Conservation (phyloP, 2,329 filamentous ascomycete species). For the Fusarium duplospermum region DNA sequence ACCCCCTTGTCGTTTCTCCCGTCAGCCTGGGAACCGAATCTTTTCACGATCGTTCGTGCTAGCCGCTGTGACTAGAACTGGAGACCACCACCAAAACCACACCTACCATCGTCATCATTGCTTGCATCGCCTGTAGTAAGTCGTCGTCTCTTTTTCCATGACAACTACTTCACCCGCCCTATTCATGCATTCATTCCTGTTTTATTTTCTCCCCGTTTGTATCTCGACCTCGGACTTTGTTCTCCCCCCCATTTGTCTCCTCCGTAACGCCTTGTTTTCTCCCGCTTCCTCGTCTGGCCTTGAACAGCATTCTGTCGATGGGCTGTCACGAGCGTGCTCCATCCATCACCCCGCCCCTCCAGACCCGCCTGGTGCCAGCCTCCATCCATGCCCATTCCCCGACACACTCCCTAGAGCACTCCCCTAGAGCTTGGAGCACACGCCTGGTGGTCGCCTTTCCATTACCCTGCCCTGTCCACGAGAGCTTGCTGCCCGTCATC, state of each 20-base stretch:
- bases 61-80: conserved; percentile 38
- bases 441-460: conserved; percentile 29
- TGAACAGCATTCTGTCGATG: conserved; percentile 39
- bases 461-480: conserved; percentile 16
- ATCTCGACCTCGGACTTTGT: neutral
- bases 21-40: conserved; percentile 24
- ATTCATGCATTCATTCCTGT: neutral
- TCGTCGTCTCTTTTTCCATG: conserved; percentile 8
- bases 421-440: conserved; percentile 38
- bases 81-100: conserved; percentile 32
- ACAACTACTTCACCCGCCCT: conserved; percentile 8
- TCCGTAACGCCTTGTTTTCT: conserved; percentile 16
- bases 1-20: conserved; percentile 30
- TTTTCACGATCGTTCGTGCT: conserved; percentile 41
- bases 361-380: conserved; percentile 47
- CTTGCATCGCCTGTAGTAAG: conserved; percentile 33
- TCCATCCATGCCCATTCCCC: conserved; percentile 34
- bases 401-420: conserved; percentile 38
- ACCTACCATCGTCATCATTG: conserved; percentile 40
- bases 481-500: conserved; percentile 26
- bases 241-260: neutral
- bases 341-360: conserved; percentile 47
- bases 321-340: conserved; percentile 49
- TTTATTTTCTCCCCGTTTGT: neutral
- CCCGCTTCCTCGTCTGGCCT: conserved; percentile 9